Percentiles rank a stretch among this genome's conserved stretches.
Evolutionary conservation across 163 green algal genomes (phyloP).

Genomic region (Scenedesmus sp.): DNA sequence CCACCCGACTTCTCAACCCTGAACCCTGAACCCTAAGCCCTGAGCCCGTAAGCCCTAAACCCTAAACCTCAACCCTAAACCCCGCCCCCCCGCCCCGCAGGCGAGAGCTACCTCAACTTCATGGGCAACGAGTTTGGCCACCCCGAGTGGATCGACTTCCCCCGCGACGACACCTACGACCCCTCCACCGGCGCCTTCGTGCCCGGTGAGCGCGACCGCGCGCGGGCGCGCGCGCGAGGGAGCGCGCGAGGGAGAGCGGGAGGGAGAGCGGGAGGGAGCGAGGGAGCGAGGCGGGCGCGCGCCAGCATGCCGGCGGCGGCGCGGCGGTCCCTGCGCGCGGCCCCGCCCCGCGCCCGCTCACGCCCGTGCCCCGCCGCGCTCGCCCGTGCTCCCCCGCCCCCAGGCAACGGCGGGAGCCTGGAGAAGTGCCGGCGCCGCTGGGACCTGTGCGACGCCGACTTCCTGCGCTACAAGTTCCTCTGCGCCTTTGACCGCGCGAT

Average conservation of each 20-base stretch:
- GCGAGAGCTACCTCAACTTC: conserved; percentile 96
- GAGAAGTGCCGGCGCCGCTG: conserved; percentile 94
- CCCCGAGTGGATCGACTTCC: conserved; percentile 96
- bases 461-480: conserved; percentile 92
- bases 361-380: neutral
- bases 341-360: neutral
- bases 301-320: neutral
- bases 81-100: too few relatives aligned
- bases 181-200: conserved; percentile 78
- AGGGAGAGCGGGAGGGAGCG: too few relatives aligned
- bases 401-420: conserved; percentile 91
- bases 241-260: too few relatives aligned
- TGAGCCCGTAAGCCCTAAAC: too few relatives aligned
- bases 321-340: neutral
- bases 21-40: too few relatives aligned
- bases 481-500: conserved; percentile 89
- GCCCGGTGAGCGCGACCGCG: conserved; percentile 45
- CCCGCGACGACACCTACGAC: conserved; percentile 85
- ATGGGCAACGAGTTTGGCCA: conserved; percentile 99
- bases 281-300: too few relatives aligned
- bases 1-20: too few relatives aligned
- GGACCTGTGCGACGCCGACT: conserved; percentile 85
- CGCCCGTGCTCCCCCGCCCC: neutral
- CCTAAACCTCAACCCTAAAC: too few relatives aligned
- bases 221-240: neutral